Evolutionary conservation across 768 basidiomycete species (phyloP).

Genomic region (Boletus pseudo-olivaceus): DNA sequence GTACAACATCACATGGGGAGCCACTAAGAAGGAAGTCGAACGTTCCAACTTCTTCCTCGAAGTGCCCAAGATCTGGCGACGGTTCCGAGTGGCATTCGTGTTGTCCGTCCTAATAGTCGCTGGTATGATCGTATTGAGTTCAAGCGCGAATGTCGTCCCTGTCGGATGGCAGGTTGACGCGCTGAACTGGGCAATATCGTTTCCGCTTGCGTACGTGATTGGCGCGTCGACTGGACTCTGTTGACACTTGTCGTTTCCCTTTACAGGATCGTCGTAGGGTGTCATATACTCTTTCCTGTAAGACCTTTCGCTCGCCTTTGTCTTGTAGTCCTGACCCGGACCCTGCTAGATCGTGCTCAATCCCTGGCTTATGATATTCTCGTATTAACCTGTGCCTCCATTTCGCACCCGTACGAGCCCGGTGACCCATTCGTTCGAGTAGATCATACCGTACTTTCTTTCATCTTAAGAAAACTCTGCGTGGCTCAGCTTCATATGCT

Average conservation of each 20-base stretch:
- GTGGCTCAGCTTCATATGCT: too few species aligned
- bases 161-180: conserved; percentile 63
- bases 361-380: conserved; percentile 87
- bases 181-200: conserved; percentile 63
- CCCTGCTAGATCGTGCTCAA: conserved; percentile 68
- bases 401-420: background rate
- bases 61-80: conserved; percentile 76
- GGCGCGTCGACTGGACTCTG: background rate
- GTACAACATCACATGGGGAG: conserved; percentile 57
- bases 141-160: conserved; percentile 45
- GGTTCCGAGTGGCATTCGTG: conserved; percentile 65
- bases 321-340: conserved; percentile 20
- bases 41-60: conserved; percentile 91
- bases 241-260: background rate
- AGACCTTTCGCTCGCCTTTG: conserved; percentile 22
- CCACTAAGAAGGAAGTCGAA: conserved; percentile 80
- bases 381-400: conserved; percentile 32
- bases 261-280: conserved; percentile 47
- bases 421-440: background rate
- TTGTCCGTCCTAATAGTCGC: conserved; percentile 48
- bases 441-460: background rate
- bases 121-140: conserved; percentile 55
- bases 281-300: conserved; percentile 76
- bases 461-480: too few species aligned
- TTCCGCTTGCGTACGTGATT: conserved; percentile 58